Evolutionary conservation across 306 rosid species (phyloP), one percentile per base, ranked within the genome.

Genomic region (Medicago arabica): DNA sequence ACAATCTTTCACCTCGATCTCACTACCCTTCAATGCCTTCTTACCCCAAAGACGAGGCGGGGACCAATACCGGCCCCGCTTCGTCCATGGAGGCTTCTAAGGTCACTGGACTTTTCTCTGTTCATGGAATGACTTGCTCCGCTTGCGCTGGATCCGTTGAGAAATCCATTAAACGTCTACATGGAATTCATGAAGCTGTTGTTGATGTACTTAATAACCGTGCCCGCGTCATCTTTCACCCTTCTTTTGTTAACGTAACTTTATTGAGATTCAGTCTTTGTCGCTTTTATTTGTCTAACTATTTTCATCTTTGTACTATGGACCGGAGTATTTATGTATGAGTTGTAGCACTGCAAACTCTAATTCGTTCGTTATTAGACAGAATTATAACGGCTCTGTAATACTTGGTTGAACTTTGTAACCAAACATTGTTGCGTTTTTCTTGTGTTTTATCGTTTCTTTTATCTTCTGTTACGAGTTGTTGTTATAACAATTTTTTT

Each of bases 141-240:
- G 97, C 96, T 3, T 91, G 97, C 60, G 93, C 96, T 0, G 92
- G 88, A 4, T 88, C 93, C 1, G 88, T 91, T 3, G 97, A 93
- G 79, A 93, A 89, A 68, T 80, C 88, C 3, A 43, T 93, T 69
- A 93, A 93, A 74, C 87, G 91, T 15, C 92, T 93, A 9, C 90
- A 90, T 4, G 97, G 98, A 3, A 87, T 93, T 44, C 85, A 78
- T 1, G 88, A 91, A 66, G 92, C 96, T n/a, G 64, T 78, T 16
- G 89, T 91, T 0, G 98, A 93, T 51, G 87, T 93, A 38, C 80
- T 89, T 74, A 89, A 91, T n/a, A 87, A 86, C 72, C 85, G 82
- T 19, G 93, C 93, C 10, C 96, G 77, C 2, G 91, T 93, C 43
- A 53, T 74, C 76, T 93, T 79, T 75, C 81, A 84, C 28, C 89